phyloP scores from a whole-genome alignment of 306 rosid genomes.

The Senna siamea region DNA sequence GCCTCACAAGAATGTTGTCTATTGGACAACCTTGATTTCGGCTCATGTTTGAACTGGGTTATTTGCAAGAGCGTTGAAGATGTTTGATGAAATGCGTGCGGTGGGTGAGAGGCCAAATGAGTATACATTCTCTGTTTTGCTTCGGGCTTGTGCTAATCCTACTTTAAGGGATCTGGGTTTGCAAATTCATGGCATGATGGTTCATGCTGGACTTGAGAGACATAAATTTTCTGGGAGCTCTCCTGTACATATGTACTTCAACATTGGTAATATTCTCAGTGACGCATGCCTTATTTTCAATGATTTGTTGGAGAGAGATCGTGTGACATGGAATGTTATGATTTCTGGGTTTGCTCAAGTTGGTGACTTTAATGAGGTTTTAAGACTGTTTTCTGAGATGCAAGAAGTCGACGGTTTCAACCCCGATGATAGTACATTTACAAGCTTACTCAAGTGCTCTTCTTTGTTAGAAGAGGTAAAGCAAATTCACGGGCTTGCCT shows the following conservation, averaged over 20 bases:
- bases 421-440: slow-evolving; percentile 47
- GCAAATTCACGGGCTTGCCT: slow-evolving; percentile 53
- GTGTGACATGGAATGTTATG: slow-evolving; percentile 64
- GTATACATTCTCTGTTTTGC: slow-evolving; percentile 50
- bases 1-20: slow-evolving; percentile 54
- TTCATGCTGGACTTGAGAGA: slow-evolving; percentile 53
- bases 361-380: slow-evolving; percentile 46
- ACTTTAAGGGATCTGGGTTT: slow-evolving; percentile 42
- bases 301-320: slow-evolving; percentile 51
- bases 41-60: slow-evolving; percentile 49
- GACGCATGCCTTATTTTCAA: slow-evolving; percentile 42
- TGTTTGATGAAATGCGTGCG: slow-evolving; percentile 52
- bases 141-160: slow-evolving; percentile 48
- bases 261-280: slow-evolving; percentile 31
- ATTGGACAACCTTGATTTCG: slow-evolving; percentile 61
- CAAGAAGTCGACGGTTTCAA: slow-evolving; percentile 41
- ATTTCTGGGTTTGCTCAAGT: slow-evolving; percentile 58
- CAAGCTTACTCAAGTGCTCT: slow-evolving; percentile 54
- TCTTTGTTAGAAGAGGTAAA: slow-evolving; percentile 42
- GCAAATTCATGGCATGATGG: slow-evolving; percentile 53
- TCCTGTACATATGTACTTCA: slow-evolving; percentile 53
- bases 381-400: slow-evolving; percentile 56
- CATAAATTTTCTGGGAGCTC: slow-evolving; percentile 56
- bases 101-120: slow-evolving; percentile 53
- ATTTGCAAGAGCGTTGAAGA: slow-evolving; percentile 40